Percentiles rank a stretch among this genome's conserved stretches.
These are phyloP conservation scores for Diacronema lutheri DNA, from an alignment of 78 protist species.

Conservation along the genomic window DNA sequence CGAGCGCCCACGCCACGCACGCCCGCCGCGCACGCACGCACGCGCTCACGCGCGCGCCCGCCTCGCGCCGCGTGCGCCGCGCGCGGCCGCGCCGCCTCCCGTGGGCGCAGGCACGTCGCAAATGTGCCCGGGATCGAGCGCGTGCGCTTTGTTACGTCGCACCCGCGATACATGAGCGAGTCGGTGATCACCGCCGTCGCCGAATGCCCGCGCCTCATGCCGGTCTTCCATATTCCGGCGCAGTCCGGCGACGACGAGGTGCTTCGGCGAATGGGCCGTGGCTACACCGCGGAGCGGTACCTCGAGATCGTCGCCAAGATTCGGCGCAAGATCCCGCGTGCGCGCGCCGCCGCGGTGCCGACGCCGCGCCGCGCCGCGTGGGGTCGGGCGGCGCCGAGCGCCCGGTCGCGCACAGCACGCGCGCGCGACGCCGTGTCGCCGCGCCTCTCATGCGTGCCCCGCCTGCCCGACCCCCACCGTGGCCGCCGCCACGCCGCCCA, in stretches of 20 bases:
- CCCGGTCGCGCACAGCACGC: background rate
- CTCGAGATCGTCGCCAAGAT: background rate
- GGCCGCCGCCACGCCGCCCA: no score
- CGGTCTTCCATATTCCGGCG: slow-evolving; percentile 35
- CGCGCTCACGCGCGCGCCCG: no score
- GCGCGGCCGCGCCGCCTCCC: no score
- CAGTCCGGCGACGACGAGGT: slow-evolving; percentile 41
- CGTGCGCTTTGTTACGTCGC: slow-evolving; percentile 38
- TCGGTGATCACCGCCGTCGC: slow-evolving; percentile 10
- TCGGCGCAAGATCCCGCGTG: background rate
- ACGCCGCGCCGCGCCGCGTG: no score
- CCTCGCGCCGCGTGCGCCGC: no score
- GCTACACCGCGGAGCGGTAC: slow-evolving; percentile 18
- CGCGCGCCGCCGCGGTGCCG: no score
- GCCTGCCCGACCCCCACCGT: background rate
- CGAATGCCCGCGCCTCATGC: background rate
- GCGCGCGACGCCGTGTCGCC: background rate
- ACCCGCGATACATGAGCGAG: slow-evolving; percentile 27
- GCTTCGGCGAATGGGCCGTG: slow-evolving; percentile 33
- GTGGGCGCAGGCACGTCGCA: slow-evolving; percentile 5
- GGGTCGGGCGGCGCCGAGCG: no score
- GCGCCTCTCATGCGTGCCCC: background rate
- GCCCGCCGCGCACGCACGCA: no score
- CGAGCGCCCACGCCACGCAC: no score
- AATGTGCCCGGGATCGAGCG: slow-evolving; percentile 20